Base-by-base conservation (phyloP, 2,329 filamentous ascomycete species). In the Tolypocladium tundrense region DNA sequence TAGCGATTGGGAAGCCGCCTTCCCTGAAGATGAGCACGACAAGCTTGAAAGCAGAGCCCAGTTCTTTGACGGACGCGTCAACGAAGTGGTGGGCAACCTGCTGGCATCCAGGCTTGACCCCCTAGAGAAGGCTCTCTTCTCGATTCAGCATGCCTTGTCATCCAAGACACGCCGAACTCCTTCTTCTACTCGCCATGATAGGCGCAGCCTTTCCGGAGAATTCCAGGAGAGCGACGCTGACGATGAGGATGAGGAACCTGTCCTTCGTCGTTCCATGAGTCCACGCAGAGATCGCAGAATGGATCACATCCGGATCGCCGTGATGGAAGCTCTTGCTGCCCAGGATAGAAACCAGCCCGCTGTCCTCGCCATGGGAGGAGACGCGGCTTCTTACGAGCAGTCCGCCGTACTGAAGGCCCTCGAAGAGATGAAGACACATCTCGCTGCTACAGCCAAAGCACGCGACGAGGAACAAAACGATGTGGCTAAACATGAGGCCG, bases 21-120 rank as follows among this genome's bases (percentile, higher is more conserved):
- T 97, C 61, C 88, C 88, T 11, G 89, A 90, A 21, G 86, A 88
- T 40, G 90, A 95, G 66, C 90, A 95, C 59, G 83, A 85, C 55
- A 96, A 96, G 72, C 78, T 97, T 58, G 85, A 89, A 62, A 85
- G 86, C 56, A 85, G 91, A 53, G 90, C 89, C 62, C 83, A 85
- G 53, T 97, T 96, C 79, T 97, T 97, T 67, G 91, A 97, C 67
- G 87, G 85, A 53, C 91, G 90, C 67, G 90, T 99, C 61, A 91
- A 96, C 68, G 85, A 91, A 55, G 75, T 97, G 62, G 88, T 99
- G 62, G 89, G 88, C 56, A 84, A 83, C 53, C 79, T 94, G 4
- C 75, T 99, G 55, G 84, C 91, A 56, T 83, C 86, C 61, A 86
- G 89, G 45, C 79, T 99, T 9, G 84, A 84, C 59, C 93, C 94